Base-by-base conservation (phyloP, 116 monocot genomes). In the Iris pallida region DNA sequence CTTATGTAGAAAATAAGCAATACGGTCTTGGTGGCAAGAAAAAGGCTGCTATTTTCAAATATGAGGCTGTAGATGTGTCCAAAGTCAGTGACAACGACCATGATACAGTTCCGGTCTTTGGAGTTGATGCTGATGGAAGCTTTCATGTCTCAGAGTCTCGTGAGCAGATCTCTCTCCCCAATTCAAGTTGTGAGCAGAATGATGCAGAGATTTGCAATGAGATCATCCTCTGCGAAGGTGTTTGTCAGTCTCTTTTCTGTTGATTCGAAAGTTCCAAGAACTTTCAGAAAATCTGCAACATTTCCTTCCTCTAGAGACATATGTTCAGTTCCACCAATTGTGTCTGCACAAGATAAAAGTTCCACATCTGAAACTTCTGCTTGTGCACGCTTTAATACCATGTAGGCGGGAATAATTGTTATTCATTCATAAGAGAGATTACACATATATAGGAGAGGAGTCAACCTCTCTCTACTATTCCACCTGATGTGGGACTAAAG, bases 261-360 rank as follows among this genome's bases (percentile, higher is more conserved):
- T 52, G 67, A 67, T 67, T 14, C 16, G 16, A 53, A 53, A 16
- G 54, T 8, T 15, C 51, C 48, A 0, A 63, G 47, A 19, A 4
- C 4, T 63, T 54, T 67, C 13, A 42, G 42, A 14, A 67, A 67
- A 42, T 67, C 15, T 41, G 54, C 53, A n/a, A 67, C 67, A 18
- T 67, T 67, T 67, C 49, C 67, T 41, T 5, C 15, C 6, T 42
- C 52, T 53, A 67, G 4, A 67, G 67, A 67, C 14, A 49, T 7
- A 40, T 51, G 7, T 51, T 7, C 49, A 51, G 7, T 0, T 13
- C 7, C 49, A 4, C 13, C 4, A 51, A 51, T 30, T 3, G 30
- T 30, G 30, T 30, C 30, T 30, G 30, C 49, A 51, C 49, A 51
- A 51, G 7, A 7, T 13, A 12, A 54, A 15, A 15, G 19, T 18